A percentile compares a stretch with the other conserved stretches of the same genome.
Evolutionary conservation across 2,329 filamentous ascomycete genomes (phyloP).

Genomic region (Fonsecaea pedrosoi): DNA sequence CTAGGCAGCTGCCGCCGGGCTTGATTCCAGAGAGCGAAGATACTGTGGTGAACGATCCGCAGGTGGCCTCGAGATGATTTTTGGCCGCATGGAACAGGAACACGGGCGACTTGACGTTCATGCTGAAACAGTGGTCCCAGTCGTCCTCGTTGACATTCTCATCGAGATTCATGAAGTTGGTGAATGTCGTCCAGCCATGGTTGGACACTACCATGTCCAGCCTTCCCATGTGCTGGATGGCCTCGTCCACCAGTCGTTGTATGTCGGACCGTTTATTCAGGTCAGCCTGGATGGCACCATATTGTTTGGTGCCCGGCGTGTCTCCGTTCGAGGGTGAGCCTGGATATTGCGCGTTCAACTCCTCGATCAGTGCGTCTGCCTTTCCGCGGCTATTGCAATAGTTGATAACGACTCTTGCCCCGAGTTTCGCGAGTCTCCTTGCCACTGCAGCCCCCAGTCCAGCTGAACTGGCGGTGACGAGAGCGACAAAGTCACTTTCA

Average conservation of each 20-base stretch:
- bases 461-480: slow-evolving; percentile 35
- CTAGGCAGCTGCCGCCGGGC: not conserved
- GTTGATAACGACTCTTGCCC: slow-evolving; percentile 27
- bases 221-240: not conserved
- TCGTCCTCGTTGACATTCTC: slow-evolving; percentile 55
- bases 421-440: not conserved
- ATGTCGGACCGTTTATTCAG: not conserved
- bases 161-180: slow-evolving; percentile 41
- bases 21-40: not conserved
- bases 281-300: not conserved
- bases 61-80: slow-evolving; percentile 51
- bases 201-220: slow-evolving; percentile 7
- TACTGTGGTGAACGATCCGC: not conserved
- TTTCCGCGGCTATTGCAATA: slow-evolving; percentile 15
- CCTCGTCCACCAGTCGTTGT: not conserved
- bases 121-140: slow-evolving; percentile 64
- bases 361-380: slow-evolving; percentile 35
- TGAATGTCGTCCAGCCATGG: slow-evolving; percentile 31
- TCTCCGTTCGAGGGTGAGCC: not conserved
- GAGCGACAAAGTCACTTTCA: slow-evolving; percentile 15
- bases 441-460: slow-evolving; percentile 31
- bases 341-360: not conserved
- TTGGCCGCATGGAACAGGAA: slow-evolving; percentile 64
- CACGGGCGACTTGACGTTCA: slow-evolving; percentile 68
- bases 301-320: not conserved